Evolutionary conservation across 78 protist species (phyloP), one percentile per base, ranked within the genome.

Genomic region (Mastigamoeba balamuthi): DNA sequence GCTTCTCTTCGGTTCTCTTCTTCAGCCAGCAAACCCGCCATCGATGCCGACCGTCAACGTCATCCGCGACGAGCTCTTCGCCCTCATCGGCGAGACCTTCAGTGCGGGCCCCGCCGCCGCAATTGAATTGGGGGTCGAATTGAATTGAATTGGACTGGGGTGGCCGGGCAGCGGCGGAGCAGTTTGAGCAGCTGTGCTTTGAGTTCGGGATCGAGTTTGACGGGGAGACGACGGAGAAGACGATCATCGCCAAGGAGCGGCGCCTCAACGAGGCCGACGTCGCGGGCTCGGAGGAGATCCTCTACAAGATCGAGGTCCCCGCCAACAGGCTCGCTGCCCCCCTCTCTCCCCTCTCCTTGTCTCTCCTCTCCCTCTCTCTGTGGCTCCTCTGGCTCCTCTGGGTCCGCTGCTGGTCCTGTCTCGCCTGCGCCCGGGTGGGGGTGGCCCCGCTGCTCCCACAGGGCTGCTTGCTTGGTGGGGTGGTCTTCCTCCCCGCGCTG

Each of bases 121-220:
- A 42, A 10, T 6, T 25, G 17, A 72, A 4, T 17, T 4, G 7
- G 6, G 40, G 4, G 3, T 2, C 2, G 63, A 41, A 35, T 29
- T 29, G 10, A 4, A 40, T 28, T 9, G 9, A 52, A 7, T 3
- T 3, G 40, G 65, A 8, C 39, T 66, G 10, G 6, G n/a, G n/a
- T 53, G 66, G 17, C 68, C 64, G 3, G 25, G 27, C 75, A 71
- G 82, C 82, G 53, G 40, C 70, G 29, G 72, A 84, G 6, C 89
- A 92, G 81, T 93, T 95, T 80, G 89, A 84, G 30, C 86, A 94
- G 33, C 85, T 97, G 1, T 93, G 97, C 82, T 96, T 97, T 44
- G 89, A 88, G 36, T 97, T 90, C 64, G 99, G 99, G 30, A 78
- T 97, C 35, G 99, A 97, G 85, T 91, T 97, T 35, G 99, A 97